Percentiles rank a stretch among this genome's conserved stretches.
Conservation (phyloP, 192 early-diverging fungal species). For the Geranomyces variabilis region DNA sequence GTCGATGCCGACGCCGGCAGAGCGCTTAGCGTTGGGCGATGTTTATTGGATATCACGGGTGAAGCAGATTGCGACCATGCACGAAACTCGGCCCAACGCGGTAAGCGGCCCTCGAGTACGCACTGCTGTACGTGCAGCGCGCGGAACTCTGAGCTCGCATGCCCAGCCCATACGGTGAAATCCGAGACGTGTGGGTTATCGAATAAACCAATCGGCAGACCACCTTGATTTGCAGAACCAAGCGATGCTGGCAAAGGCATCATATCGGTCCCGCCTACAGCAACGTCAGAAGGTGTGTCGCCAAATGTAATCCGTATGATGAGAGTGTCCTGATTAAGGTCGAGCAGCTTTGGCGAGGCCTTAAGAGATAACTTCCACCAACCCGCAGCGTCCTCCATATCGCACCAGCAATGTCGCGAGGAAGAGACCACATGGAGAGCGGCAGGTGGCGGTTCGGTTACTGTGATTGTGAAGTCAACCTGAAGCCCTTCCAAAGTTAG, state of each 20-base stretch:
- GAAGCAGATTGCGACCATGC: background rate
- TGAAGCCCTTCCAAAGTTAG: too few species aligned
- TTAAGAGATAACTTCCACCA: constrained; percentile 10
- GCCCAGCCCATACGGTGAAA: constrained; percentile 9
- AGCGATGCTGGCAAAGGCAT: background rate
- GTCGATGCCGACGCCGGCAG: background rate
- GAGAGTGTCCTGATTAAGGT: constrained; percentile 7
- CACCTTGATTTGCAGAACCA: background rate
- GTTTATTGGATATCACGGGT: background rate
- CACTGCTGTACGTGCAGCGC: constrained; percentile 30
- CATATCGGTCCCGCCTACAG: background rate
- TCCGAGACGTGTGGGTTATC: constrained; percentile 34
- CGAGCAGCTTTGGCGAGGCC: background rate
- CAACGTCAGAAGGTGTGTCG: background rate
- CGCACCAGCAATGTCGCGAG: background rate
- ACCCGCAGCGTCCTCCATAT: constrained; percentile 13
- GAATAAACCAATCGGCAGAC: constrained; percentile 14
- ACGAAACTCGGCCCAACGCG: constrained; percentile 5
- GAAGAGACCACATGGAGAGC: background rate
- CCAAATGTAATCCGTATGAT: background rate
- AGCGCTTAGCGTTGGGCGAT: background rate
- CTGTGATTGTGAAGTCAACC: constrained; percentile 4
- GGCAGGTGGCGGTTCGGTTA: constrained; percentile 7
- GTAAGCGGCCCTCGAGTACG: constrained; percentile 18
- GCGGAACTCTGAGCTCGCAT: background rate